Conservation (phyloP, 2,329 filamentous ascomycete genomes). For the Pyrenochaeta sp. region DNA sequence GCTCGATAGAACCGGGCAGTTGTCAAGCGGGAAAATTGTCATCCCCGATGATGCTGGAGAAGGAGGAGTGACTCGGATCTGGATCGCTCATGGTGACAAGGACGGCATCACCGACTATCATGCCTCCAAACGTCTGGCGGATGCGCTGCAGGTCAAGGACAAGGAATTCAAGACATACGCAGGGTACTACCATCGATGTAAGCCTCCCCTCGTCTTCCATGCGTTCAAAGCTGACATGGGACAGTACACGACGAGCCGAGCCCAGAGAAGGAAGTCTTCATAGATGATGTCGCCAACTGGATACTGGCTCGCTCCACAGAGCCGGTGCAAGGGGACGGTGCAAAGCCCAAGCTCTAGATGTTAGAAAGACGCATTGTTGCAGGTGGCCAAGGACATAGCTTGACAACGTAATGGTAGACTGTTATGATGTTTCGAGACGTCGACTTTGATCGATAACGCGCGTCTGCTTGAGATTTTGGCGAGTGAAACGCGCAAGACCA, state of each 20-base stretch:
- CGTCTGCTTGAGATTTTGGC: constrained; percentile 10
- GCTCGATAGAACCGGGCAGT: constrained; percentile 73
- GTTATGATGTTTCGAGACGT: constrained; percentile 1
- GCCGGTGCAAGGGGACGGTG: constrained; percentile 36
- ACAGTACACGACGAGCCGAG: constrained; percentile 50
- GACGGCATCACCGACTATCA: constrained; percentile 75
- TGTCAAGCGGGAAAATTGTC: constrained; percentile 65
- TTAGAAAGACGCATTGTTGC: neutral
- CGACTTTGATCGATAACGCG: constrained; percentile 10
- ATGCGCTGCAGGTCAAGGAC: constrained; percentile 67
- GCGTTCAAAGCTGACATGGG: constrained; percentile 18
- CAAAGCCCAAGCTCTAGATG: constrained; percentile 46
- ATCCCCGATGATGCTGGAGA: constrained; percentile 55
- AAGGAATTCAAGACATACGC: constrained; percentile 77
- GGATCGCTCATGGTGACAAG: constrained; percentile 78
- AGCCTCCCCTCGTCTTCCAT: constrained; percentile 21
- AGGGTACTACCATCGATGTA: constrained; percentile 77
- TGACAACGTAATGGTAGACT: constrained; percentile 15
- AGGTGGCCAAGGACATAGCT: constrained; percentile 10
- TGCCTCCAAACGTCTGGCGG: constrained; percentile 71
- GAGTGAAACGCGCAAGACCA: constrained; percentile 16
- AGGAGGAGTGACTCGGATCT: constrained; percentile 69
- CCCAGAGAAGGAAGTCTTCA: constrained; percentile 44
- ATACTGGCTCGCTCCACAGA: constrained; percentile 45
- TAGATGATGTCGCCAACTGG: constrained; percentile 48